phyloP scores from a whole-genome alignment of 176 grass and related monocot species.

The Areca catechu region DNA sequence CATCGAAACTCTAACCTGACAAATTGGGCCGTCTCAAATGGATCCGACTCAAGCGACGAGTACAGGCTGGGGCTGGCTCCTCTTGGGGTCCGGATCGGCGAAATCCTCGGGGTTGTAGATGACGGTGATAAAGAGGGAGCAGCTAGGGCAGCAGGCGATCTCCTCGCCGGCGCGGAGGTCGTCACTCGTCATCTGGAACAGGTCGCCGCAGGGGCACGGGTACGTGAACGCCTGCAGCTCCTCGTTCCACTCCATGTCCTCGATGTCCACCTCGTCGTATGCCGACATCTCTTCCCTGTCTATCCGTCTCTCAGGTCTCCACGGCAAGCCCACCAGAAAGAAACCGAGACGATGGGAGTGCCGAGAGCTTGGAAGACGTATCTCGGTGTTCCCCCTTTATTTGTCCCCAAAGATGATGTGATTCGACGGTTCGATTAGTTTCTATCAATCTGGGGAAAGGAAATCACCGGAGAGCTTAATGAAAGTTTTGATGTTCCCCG shows the following conservation, averaged over 20 bases:
- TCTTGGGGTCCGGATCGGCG: slow-evolving; percentile 27
- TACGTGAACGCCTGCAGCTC: slow-evolving; percentile 81
- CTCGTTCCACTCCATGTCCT: slow-evolving; percentile 95
- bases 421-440: too few relatives aligned
- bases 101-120: slow-evolving; percentile 95
- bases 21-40: too few relatives aligned
- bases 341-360: not conserved
- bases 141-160: slow-evolving; percentile 83
- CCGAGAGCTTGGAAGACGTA: too few relatives aligned
- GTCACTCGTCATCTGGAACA: slow-evolving; percentile 84
- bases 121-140: slow-evolving; percentile 91
- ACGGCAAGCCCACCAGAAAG: not conserved
- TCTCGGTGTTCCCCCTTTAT: too few relatives aligned
- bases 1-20: too few relatives aligned
- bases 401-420: too few relatives aligned
- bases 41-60: slow-evolving; percentile 43
- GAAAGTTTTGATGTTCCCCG: too few relatives aligned
- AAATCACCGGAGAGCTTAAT: too few relatives aligned
- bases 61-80: slow-evolving; percentile 32
- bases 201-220: slow-evolving; percentile 92
- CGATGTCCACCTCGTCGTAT: slow-evolving; percentile 99
- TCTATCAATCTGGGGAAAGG: too few relatives aligned
- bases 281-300: slow-evolving; percentile 40
- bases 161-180: slow-evolving; percentile 91
- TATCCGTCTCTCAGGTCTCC: not conserved